Percentiles rank a stretch among this genome's conserved stretches.
Conservation (phyloP, 2,329 filamentous ascomycete genomes). For the Sporothrix curviconia region DNA sequence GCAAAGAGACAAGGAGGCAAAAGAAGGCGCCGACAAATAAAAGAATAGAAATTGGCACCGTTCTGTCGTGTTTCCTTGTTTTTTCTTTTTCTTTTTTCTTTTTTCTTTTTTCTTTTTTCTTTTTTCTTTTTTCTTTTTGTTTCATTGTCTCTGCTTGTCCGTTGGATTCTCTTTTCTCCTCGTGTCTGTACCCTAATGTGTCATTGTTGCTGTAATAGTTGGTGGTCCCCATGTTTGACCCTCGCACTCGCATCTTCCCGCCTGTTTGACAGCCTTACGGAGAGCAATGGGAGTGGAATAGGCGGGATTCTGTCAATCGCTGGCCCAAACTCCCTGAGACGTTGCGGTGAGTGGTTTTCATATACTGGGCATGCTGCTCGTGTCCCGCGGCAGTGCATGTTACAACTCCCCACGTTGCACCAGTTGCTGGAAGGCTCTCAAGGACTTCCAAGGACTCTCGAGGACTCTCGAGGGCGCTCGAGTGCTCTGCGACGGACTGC, state of each 20-base stretch:
- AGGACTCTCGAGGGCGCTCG: too few relatives aligned
- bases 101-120: not conserved
- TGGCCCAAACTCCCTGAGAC: constrained; percentile 4
- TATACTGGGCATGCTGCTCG: not conserved
- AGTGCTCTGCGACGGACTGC: too few relatives aligned
- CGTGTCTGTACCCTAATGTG: too few relatives aligned
- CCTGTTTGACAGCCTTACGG: constrained; percentile 13
- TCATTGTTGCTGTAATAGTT: too few relatives aligned
- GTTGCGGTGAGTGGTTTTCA: not conserved
- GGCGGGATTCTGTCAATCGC: not conserved
- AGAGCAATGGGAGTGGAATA: not conserved
- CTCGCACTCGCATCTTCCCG: not conserved
- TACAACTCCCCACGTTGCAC: too few relatives aligned
- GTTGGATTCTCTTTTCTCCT: too few relatives aligned
- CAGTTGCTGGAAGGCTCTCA: too few relatives aligned
- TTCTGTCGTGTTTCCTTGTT: not conserved
- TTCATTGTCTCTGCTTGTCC: not conserved
- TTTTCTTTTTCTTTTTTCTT: not conserved
- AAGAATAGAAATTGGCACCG: not conserved
- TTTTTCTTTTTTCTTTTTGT: not conserved
- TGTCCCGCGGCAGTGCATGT: not conserved
- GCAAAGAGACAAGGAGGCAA: not conserved
- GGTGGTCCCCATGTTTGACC: too few relatives aligned
- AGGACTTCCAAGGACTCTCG: too few relatives aligned
- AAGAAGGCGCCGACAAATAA: not conserved